Percentiles rank a stretch among this genome's conserved stretches.
phyloP scores from a whole-genome alignment of 2,329 filamentous ascomycete species.

The Graphiopsis chlorocephala region DNA sequence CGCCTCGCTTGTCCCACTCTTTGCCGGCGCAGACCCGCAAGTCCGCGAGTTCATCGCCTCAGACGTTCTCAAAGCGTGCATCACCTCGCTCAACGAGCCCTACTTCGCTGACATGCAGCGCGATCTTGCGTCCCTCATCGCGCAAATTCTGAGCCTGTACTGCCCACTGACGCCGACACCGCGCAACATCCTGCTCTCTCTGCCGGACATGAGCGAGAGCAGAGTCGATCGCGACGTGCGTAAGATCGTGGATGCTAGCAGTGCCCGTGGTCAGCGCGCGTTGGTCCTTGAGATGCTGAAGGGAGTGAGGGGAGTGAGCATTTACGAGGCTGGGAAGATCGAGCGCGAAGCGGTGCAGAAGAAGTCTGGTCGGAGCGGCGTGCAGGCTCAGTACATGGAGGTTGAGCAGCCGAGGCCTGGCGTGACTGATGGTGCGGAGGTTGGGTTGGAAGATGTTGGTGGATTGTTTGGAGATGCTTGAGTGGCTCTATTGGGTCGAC shows the following conservation, averaged over 20 bases:
- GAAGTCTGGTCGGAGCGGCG: constrained; percentile 20
- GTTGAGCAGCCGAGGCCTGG: constrained; percentile 38
- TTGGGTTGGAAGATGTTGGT: constrained; percentile 43
- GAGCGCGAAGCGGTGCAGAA: constrained; percentile 32
- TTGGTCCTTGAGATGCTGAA: constrained; percentile 81
- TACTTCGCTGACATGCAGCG: constrained; percentile 97
- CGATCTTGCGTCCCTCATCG: constrained; percentile 84
- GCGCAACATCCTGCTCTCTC: constrained; percentile 68
- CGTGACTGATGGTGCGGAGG: constrained; percentile 40
- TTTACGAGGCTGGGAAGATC: constrained; percentile 90
- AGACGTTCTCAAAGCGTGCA: constrained; percentile 84
- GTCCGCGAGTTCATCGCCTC: constrained; percentile 87
- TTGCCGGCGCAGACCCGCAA: constrained; percentile 53
- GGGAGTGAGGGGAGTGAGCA: constrained; percentile 82
- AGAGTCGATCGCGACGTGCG: constrained; percentile 60
- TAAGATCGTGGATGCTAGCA: constrained; percentile 38
- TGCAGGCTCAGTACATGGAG: constrained; percentile 43
- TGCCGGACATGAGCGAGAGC: constrained; percentile 71
- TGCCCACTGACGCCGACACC: constrained; percentile 67
- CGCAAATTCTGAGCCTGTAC: constrained; percentile 77
- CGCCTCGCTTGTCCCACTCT: constrained; percentile 78
- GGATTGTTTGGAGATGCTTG: constrained; percentile 42
- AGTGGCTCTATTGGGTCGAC: neutral
- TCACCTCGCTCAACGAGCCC: constrained; percentile 86
- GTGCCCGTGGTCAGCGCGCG: constrained; percentile 71